Evolutionary conservation across 208 protist species (phyloP), one percentile per base, ranked within the genome.

Genomic region (Trypanosomatidae sp.): DNA sequence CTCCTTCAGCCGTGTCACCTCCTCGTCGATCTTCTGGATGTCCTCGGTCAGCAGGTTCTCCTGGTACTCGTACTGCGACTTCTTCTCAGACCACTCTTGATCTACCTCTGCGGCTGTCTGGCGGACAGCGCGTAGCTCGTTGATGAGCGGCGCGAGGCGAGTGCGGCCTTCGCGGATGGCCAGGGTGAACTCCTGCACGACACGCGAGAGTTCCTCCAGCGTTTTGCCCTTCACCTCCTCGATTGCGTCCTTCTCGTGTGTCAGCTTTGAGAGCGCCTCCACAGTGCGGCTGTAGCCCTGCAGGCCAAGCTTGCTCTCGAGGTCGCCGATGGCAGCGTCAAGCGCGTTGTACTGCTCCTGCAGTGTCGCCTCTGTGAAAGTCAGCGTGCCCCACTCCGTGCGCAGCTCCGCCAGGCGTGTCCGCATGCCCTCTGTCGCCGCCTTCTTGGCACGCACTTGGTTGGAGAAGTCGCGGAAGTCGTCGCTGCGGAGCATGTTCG

Each of bases 171-270:
- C 92, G 52, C 90, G 90, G 62, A 97, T 94, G 22, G 89, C 84
- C 44, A 91, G 76, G 36, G 84, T 92, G 65, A 97, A 95, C 50
- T 96, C 89, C 72, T 95, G 88, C 80, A 96, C 91, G 10, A 97
- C 92, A 25, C 80, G 81, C 44, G 93, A 94, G 49, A 97, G 89
- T 79, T 97, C 88, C 71, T 97, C 91, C 3, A 97, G 78, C 36
- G 91, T 97, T 75, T 94, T 92, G 30, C 91, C 90, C 80, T 97
- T 97, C 15, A 94, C 64, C 81, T 91, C 89, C 76, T 97, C 91
- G 39, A 96, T 84, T 5, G 84, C 82, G 70, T 96, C 84, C 76
- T 94, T 94, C 83, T 97, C 88, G 44, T 86, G 78, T 7, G 88
- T 89, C 49, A 97, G 83, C 81, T 91, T 86, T 39, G 81, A 88